Percentiles rank a stretch among this genome's conserved stretches.
Evolutionary conservation across 345 rosid genomes (phyloP).

Genomic region (Anastatica hierochuntica): DNA sequence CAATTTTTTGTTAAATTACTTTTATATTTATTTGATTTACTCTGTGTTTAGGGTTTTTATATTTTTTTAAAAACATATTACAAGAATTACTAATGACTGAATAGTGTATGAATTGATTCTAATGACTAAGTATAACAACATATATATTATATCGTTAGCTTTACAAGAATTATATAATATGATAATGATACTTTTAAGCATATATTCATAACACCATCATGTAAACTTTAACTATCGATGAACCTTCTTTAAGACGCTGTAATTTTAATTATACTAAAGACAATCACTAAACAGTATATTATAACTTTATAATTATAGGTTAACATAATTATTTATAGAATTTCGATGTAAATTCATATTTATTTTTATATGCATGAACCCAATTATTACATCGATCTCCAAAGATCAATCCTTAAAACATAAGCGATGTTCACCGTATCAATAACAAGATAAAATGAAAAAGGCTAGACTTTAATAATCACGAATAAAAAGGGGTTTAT

Average conservation of each 20-base stretch:
- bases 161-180: too few relatives aligned
- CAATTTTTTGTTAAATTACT: too few relatives aligned
- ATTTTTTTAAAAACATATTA: background rate
- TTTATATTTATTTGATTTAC: background rate
- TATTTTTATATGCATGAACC: background rate
- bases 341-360: background rate
- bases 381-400: slow-evolving; percentile 13
- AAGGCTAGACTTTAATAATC: too few relatives aligned
- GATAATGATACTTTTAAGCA: background rate
- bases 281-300: slow-evolving; percentile 16
- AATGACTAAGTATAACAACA: too few relatives aligned
- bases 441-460: background rate
- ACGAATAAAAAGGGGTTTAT: too few relatives aligned
- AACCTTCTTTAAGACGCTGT: slow-evolving; percentile 16
- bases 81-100: too few relatives aligned
- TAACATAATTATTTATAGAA: background rate
- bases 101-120: too few relatives aligned
- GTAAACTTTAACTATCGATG: background rate
- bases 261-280: slow-evolving; percentile 4
- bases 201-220: slow-evolving; percentile 1
- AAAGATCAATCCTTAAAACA: slow-evolving; percentile 9
- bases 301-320: slow-evolving; percentile 2
- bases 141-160: too few relatives aligned
- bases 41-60: background rate
- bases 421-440: background rate